Conservation (phyloP, 1,284 basidiomycete species). For the Ceratobasidium sp. region DNA sequence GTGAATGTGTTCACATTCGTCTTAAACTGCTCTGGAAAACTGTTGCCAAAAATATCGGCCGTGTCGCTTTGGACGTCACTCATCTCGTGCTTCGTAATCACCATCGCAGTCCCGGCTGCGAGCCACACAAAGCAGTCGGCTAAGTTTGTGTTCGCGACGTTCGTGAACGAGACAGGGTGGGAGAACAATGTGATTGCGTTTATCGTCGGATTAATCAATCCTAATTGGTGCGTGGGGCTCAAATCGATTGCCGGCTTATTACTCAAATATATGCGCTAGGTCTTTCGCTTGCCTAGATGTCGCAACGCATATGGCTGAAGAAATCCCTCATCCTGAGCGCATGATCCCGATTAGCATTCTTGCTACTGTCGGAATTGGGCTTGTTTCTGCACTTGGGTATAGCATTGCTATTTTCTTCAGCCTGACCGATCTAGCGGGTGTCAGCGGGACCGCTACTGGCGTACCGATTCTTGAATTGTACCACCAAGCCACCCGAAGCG, state of each 20-base stretch:
- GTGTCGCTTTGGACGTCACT: conserved; percentile 9
- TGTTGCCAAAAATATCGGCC: conserved; percentile 16
- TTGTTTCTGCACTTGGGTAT: conserved; percentile 21
- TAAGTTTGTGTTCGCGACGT: conserved; percentile 34
- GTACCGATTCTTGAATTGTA: conserved; percentile 37
- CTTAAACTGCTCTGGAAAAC: conserved; percentile 12
- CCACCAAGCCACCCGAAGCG: conserved; percentile 19
- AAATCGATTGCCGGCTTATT: background rate
- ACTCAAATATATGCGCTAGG: conserved; percentile 6
- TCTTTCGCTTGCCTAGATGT: conserved; percentile 33
- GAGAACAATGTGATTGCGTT: conserved; percentile 37
- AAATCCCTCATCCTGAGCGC: conserved; percentile 34
- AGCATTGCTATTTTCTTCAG: conserved; percentile 34
- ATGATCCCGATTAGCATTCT: conserved; percentile 35
- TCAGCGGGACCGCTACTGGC: conserved; percentile 1
- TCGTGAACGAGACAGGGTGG: conserved; percentile 37
- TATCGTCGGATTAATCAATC: conserved; percentile 29
- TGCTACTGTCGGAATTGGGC: conserved; percentile 14
- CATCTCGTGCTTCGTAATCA: conserved; percentile 1
- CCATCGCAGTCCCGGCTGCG: conserved; percentile 26
- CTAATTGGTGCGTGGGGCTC: conserved; percentile 5
- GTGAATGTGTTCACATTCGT: background rate
- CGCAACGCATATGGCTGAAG: conserved; percentile 35
- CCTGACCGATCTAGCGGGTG: conserved; percentile 5
- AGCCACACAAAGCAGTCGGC: conserved; percentile 23